Evolutionary conservation across 2,329 filamentous ascomycete genomes (phyloP).

Genomic region (Diatrype stigma): DNA sequence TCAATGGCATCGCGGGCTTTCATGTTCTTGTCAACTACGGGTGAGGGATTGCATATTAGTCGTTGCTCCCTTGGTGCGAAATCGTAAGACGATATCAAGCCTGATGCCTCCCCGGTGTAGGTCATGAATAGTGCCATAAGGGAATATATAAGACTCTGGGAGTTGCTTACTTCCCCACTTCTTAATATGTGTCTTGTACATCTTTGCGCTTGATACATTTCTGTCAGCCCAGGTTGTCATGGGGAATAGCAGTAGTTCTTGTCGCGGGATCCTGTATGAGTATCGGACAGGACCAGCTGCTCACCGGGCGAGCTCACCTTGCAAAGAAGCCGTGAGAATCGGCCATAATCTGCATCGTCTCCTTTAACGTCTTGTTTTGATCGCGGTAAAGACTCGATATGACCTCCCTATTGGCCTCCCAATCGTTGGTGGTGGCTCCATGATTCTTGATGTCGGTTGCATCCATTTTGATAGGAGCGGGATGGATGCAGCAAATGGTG

Average conservation of each 20-base stretch:
- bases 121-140: background rate
- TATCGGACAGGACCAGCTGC: background rate
- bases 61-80: background rate
- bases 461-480: background rate
- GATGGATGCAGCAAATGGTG: background rate
- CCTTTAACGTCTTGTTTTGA: constrained; percentile 26
- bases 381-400: constrained; percentile 14
- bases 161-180: constrained; percentile 21
- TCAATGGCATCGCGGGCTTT: constrained; percentile 27
- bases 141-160: background rate
- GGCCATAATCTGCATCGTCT: constrained; percentile 26
- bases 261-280: constrained; percentile 1
- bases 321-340: constrained; percentile 50
- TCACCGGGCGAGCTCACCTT: constrained; percentile 18
- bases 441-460: background rate
- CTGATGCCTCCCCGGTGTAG: background rate
- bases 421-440: background rate
- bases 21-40: constrained; percentile 25
- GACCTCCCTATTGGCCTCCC: constrained; percentile 2
- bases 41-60: background rate
- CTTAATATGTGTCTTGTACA: constrained; percentile 28
- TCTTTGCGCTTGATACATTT: constrained; percentile 19
- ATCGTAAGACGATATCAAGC: background rate
- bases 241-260: background rate
- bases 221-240: background rate